Evolutionary conservation across 176 grass and related monocot genomes (phyloP).

Genomic region (Aegilops tauschii): DNA sequence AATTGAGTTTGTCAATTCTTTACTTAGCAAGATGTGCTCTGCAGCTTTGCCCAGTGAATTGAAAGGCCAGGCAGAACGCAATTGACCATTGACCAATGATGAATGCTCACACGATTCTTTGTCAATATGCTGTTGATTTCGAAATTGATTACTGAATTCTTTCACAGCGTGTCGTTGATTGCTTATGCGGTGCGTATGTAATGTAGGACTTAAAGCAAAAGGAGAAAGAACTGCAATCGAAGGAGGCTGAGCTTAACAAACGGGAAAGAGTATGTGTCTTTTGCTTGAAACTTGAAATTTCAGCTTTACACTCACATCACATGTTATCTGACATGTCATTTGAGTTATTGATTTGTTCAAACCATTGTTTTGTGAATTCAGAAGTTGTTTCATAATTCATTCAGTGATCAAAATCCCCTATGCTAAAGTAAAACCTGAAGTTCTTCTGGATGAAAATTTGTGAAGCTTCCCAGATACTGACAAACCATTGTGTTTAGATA

Average conservation of each 20-base stretch:
- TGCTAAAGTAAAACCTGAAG: background rate
- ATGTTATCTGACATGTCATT: background rate
- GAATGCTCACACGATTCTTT: constrained; percentile 5
- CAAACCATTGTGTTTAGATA: constrained; percentile 7
- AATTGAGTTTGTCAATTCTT: constrained; percentile 5
- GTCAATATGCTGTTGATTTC: background rate
- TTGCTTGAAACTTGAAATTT: background rate
- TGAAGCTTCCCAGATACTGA: background rate
- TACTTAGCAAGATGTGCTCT: background rate
- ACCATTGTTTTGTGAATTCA: background rate
- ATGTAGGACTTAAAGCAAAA: constrained; percentile 64
- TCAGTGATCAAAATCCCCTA: background rate
- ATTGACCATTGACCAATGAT: background rate
- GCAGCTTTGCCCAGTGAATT: background rate
- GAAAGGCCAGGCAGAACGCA: background rate
- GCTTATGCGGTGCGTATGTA: constrained; percentile 2
- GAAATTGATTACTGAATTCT: constrained; percentile 18
- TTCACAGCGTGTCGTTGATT: constrained; percentile 1
- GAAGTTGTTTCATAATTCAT: background rate
- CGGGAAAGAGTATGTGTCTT: constrained; percentile 69
- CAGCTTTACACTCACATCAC: background rate
- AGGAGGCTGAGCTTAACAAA: constrained; percentile 88
- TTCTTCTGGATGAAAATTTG: background rate
- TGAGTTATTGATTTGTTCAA: background rate
- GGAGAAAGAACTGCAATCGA: constrained; percentile 86